Evolutionary conservation across 768 basidiomycete species (phyloP), one percentile per base, ranked within the genome.

Genomic region (Coprinopsis cinerea): DNA sequence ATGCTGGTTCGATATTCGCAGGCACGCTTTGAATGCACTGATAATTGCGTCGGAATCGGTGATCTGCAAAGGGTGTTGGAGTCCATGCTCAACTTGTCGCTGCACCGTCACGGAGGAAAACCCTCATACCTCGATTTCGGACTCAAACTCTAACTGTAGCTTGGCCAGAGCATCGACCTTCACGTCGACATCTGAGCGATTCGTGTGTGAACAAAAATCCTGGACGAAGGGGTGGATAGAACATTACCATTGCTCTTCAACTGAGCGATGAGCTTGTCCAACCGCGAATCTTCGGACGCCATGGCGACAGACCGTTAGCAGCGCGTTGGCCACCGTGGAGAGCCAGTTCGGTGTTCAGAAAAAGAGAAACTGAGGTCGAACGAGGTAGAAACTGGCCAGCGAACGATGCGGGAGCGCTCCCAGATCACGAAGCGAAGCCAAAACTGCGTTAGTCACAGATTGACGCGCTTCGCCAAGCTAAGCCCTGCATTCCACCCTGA

Each of bases 1-100:
- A 59, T 91, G 88, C 60, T 88, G 82, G 67, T 93, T 91, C 40
- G 89, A 76, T 37, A 82, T 82, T 57, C 88, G 80, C 57, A 93
- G 76, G 57, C 82, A 88, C 30, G 82, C 59, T 65, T 87, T 91
- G 61, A 94, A 74, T 32, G 77, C 71, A 50, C 70, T 69, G 52
- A 92, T 76, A 60, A 92, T 71, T 32, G 72, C 68, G 59, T 93
- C 92, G 6, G 82, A 64, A 61, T 92, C 89, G 23, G 75, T 61
- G 48, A 93, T 78, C 91, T 92, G 56, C 42, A 39, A 6, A 18
- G 1, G 40, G 32, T 14, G 39, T 9, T 34, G n/a, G 26, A 15
- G 44, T 47, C 25, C 28, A 41, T 11, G 25, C 26, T 47, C n/a
- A 17, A 26, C 7, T n/a, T 32, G 15, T 22, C 10, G 13, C 7